Evolutionary conservation across 2,329 filamentous ascomycete species (phyloP).

Genomic region (Fusarium musae): DNA sequence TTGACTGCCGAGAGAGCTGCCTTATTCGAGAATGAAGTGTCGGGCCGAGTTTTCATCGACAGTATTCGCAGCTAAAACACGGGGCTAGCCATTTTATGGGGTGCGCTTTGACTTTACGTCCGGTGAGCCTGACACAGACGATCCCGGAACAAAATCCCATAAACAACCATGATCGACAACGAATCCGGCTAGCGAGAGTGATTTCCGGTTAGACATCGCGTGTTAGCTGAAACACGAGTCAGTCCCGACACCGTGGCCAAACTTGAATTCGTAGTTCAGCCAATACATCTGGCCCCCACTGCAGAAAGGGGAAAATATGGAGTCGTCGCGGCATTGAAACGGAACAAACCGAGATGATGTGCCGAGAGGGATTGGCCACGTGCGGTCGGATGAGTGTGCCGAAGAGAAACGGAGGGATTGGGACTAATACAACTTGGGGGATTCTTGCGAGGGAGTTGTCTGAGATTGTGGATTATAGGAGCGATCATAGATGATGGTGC

Average conservation of each 20-base stretch:
- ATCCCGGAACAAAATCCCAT: neutral
- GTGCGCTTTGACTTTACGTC: neutral
- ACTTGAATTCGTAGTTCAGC: neutral
- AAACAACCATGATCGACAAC: neutral
- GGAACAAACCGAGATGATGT: neutral
- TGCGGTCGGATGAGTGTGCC: neutral
- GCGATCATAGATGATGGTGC: neutral
- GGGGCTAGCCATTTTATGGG: neutral
- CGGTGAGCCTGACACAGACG: neutral
- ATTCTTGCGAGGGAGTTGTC: neutral
- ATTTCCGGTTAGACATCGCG: neutral
- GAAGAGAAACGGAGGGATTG: neutral
- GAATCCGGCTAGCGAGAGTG: neutral
- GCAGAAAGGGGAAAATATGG: neutral
- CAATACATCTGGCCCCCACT: neutral
- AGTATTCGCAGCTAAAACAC: neutral
- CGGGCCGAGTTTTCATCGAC: neutral
- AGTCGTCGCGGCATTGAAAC: neutral
- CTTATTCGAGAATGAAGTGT: too few species aligned
- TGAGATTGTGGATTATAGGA: neutral
- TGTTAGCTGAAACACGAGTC: neutral
- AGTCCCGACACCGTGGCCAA: neutral
- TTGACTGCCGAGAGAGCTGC: neutral
- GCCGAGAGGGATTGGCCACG: neutral
- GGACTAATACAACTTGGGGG: neutral